These are phyloP conservation scores for Suillus cothurnatus DNA, from an alignment of 768 basidiomycete genomes.

Conservation along the genomic window DNA sequence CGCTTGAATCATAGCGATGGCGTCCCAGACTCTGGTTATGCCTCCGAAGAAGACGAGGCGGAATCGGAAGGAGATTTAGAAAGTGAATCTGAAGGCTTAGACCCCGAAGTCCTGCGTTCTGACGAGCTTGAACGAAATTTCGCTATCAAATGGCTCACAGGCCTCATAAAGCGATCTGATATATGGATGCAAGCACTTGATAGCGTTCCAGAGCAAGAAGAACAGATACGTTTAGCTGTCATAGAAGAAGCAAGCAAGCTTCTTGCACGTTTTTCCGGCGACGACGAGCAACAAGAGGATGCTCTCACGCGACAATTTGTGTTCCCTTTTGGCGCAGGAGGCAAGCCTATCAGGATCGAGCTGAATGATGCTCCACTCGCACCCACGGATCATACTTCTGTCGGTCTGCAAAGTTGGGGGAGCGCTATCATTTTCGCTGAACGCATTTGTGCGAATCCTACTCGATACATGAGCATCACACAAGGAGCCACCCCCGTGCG, in stretches of 20 bases:
- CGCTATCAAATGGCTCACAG: slow-evolving; percentile 75
- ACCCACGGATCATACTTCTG: slow-evolving; percentile 70
- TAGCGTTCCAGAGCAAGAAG: slow-evolving; percentile 35
- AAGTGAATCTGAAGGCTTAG: slow-evolving; percentile 28
- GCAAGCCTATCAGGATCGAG: slow-evolving; percentile 44
- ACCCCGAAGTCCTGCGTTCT: slow-evolving; percentile 50
- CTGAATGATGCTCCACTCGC: slow-evolving; percentile 72
- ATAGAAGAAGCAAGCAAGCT: slow-evolving; percentile 62
- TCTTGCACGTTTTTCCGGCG: slow-evolving; percentile 53
- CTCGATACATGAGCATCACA: slow-evolving; percentile 30
- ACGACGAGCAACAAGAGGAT: slow-evolving; percentile 40
- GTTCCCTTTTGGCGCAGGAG: slow-evolving; percentile 38
- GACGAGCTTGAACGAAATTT: slow-evolving; percentile 70
- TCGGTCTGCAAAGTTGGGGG: slow-evolving; percentile 86
- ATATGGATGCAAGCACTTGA: slow-evolving; percentile 41
- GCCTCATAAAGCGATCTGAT: slow-evolving; percentile 63
- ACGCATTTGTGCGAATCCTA: slow-evolving; percentile 53
- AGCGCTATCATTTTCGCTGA: slow-evolving; percentile 73
- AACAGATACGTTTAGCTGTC: slow-evolving; percentile 40
- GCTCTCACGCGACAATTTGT: slow-evolving; percentile 53
- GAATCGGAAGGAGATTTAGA: slow-evolving; percentile 31
- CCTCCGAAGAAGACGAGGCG: slow-evolving; percentile 68
- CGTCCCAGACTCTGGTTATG: slow-evolving; percentile 77
- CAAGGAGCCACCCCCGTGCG: slow-evolving; percentile 34
- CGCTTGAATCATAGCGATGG: slow-evolving; percentile 40